Base-by-base conservation (phyloP, 2,329 filamentous ascomycete genomes). In the Magnaporthiopsis incrustans region DNA sequence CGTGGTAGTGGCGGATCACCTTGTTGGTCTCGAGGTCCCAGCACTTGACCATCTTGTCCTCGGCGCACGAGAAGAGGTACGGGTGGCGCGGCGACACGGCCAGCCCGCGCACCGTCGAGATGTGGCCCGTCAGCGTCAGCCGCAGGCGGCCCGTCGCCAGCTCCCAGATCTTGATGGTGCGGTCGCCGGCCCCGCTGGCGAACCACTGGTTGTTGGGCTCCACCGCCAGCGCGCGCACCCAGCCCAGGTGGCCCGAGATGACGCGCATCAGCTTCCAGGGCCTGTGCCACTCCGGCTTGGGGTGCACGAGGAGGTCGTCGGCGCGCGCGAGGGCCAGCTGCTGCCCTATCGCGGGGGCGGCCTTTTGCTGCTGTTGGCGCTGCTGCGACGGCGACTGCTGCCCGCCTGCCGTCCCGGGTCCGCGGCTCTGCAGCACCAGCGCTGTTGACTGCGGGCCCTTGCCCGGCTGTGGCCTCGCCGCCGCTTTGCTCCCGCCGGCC, bases 1-100 rank as follows among this genome's bases (percentile, higher is more conserved):
- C 96, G 75, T 99, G 95, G 75, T 98, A 99, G 77, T 97, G 92
- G 56, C 94, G 86, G 73, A 98, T 97, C 66, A 99, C 95, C 77
- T 97, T 97, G 80, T 99, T 99, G n/a, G 94, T 97, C 77, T 99
- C 95, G 68, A 99, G 79, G 79, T 99, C 95, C 95, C 95, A 99
- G 78, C 95, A 99, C 78, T 99, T 99, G 67, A 99, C 95, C 93
- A 97, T 97, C 81, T 99, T 99, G 76, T 99, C 95, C 77, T 99
- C 95, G 65, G 92, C 96, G 72, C 95, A 99, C 14, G 92, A 97
- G 77, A 99, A 99, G 12, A 99, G 84, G 73, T 99, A 99, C 0
- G 95, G 96, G 77, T 99, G 95, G 60, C 95, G 83, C 22, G 93
- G 91, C 26, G 92, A 97, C 10, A 99, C 91, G 0, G 94, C 95